Evolutionary conservation across 805 yeast genomes (phyloP).

Genomic region (Yueomyces sinensis): DNA sequence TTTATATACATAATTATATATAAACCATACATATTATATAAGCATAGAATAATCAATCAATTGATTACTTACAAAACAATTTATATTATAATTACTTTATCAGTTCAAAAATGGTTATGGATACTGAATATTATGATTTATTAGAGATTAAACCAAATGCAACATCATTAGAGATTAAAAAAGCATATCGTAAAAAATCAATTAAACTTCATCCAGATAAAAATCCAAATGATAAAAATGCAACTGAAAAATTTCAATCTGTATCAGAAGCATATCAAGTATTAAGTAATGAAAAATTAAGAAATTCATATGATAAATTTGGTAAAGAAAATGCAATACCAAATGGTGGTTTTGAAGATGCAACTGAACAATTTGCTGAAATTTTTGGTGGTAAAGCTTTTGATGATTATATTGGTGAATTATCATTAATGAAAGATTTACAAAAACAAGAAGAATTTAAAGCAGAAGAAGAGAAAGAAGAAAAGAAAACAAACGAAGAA

Average conservation of each 20-base stretch:
- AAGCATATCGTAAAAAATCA: slow-evolving; percentile 69
- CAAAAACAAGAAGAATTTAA: slow-evolving; percentile 44
- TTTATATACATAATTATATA: too few relatives aligned
- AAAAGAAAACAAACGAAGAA: slow-evolving; percentile 23
- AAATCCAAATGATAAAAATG: slow-evolving; percentile 62
- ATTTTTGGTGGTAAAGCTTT: slow-evolving; percentile 89
- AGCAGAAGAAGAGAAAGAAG: slow-evolving; percentile 32
- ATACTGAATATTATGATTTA: slow-evolving; percentile 59
- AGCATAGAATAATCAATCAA: too few relatives aligned
- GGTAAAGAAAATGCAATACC: slow-evolving; percentile 67
- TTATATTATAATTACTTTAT: too few relatives aligned
- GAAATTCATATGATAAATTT: slow-evolving; percentile 58
- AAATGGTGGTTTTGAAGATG: slow-evolving; percentile 62
- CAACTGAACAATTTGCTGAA: slow-evolving; percentile 54
- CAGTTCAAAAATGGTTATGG: slow-evolving; percentile 61
- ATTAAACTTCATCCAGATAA: slow-evolving; percentile 71
- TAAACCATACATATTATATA: too few relatives aligned
- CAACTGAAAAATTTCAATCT: slow-evolving; percentile 56
- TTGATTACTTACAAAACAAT: too few relatives aligned
- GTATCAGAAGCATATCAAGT: slow-evolving; percentile 67
- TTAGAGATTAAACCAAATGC: slow-evolving; percentile 47
- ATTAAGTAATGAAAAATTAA: slow-evolving; percentile 46
- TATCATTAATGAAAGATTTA: slow-evolving; percentile 65
- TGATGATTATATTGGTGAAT: slow-evolving; percentile 76
- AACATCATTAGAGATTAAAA: slow-evolving; percentile 54